Conservation (phyloP, 2,329 filamentous ascomycete genomes). For the Diplodia intermedia region DNA sequence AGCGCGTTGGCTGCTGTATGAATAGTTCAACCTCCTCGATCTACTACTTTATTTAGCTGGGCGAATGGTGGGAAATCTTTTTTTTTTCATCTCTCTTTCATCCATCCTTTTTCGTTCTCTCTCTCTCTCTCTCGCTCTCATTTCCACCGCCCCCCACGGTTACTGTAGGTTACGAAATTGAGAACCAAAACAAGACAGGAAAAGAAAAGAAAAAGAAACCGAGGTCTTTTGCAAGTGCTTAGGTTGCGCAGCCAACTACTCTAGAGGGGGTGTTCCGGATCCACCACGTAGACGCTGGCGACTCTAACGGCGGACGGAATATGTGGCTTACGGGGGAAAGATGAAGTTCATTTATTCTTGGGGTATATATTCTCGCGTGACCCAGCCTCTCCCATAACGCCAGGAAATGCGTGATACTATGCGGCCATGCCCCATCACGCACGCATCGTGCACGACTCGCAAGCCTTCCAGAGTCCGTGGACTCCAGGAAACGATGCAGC, state of each 20-base stretch:
- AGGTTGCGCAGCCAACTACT: neutral
- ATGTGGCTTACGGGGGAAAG: neutral
- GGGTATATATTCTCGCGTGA: conserved; percentile 15
- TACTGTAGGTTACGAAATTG: neutral
- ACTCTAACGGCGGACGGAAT: neutral
- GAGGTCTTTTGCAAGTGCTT: neutral
- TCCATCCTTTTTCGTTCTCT: neutral
- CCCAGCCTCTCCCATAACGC: neutral
- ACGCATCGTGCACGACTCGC: no score
- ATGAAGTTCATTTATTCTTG: neutral
- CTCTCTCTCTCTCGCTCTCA: neutral
- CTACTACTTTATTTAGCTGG: neutral
- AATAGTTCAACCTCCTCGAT: neutral
- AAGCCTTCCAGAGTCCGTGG: no score
- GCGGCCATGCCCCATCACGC: no score
- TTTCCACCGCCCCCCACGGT: no score
- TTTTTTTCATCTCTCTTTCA: neutral
- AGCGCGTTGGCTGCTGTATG: neutral
- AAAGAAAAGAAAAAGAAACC: neutral
- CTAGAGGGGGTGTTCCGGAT: neutral
- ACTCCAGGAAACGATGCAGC: no score
- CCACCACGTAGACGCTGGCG: neutral
- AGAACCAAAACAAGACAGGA: no score
- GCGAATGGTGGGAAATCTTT: neutral
- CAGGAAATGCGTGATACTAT: neutral